These are phyloP conservation scores for Pseudogymnoascus sp. DNA, from an alignment of 2,329 filamentous ascomycete genomes.

Conservation along the genomic window DNA sequence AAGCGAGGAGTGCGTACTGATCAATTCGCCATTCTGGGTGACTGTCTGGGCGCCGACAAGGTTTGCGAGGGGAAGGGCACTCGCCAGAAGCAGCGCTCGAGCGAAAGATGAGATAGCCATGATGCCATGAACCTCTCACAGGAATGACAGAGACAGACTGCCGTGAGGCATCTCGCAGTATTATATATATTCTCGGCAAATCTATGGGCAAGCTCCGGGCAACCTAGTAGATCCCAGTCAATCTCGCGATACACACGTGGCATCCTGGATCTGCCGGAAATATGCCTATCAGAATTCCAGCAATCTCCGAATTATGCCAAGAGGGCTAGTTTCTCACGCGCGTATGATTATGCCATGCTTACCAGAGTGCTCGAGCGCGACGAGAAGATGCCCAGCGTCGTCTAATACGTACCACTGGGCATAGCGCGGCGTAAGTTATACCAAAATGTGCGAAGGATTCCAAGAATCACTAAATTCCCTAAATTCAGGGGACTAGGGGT, in stretches of 20 bases:
- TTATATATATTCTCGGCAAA: neutral
- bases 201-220: neutral
- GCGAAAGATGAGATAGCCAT: neutral
- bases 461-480: neutral
- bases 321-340: neutral
- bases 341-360: neutral
- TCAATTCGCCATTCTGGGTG: neutral
- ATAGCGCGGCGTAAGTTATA: neutral
- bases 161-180: neutral
- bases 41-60: constrained; percentile 1
- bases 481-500: neutral
- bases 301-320: constrained; percentile 3
- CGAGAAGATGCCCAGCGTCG: neutral
- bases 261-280: neutral
- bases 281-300: neutral
- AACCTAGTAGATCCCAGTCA: neutral
- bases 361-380: neutral
- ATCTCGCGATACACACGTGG: neutral
- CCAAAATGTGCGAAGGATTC: neutral
- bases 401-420: neutral
- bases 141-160: neutral
- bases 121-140: neutral
- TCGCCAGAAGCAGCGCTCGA: constrained; percentile 1
- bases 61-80: neutral
- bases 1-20: neutral